Conservation (phyloP, 2,329 filamentous ascomycete species). For the Mycocentrospora acerina region DNA sequence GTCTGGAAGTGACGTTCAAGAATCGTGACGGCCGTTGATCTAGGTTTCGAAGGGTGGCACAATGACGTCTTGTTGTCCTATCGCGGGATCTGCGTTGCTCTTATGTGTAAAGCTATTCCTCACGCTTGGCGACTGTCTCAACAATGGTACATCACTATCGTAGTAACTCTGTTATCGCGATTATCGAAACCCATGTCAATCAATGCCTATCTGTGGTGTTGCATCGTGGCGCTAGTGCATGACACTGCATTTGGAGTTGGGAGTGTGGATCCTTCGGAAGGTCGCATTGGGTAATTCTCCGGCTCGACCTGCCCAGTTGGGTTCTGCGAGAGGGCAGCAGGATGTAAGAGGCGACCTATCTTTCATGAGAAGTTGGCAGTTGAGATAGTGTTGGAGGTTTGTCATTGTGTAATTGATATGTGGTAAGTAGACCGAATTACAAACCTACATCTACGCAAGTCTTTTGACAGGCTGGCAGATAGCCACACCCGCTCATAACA, state of each 20-base stretch:
- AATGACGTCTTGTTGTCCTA: background rate
- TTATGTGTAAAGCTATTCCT: constrained; percentile 8
- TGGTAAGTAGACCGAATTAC: too few relatives aligned
- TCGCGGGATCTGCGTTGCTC: background rate
- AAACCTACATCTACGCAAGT: too few relatives aligned
- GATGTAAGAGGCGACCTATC: too few relatives aligned
- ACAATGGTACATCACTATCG: constrained; percentile 10
- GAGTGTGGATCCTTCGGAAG: constrained; percentile 22
- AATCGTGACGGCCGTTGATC: background rate
- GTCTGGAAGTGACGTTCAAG: background rate
- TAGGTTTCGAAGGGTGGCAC: too few relatives aligned
- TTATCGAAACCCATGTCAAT: constrained; percentile 14
- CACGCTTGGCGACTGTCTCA: constrained; percentile 19
- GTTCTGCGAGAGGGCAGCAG: constrained; percentile 3
- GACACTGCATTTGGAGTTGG: constrained; percentile 12
- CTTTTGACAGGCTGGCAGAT: too few relatives aligned
- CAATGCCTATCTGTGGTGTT: constrained; percentile 6
- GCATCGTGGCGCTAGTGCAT: constrained; percentile 10
- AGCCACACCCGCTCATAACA: too few relatives aligned
- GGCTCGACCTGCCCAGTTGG: constrained; percentile 14
- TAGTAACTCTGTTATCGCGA: constrained; percentile 19
- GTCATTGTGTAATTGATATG: too few relatives aligned
- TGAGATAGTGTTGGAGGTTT: too few relatives aligned
- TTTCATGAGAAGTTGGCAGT: too few relatives aligned
- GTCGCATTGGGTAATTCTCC: constrained; percentile 21